These are phyloP conservation scores for Tetrapisispora pingtungensis DNA, from an alignment of 805 yeast genomes.

Conservation along the genomic window DNA sequence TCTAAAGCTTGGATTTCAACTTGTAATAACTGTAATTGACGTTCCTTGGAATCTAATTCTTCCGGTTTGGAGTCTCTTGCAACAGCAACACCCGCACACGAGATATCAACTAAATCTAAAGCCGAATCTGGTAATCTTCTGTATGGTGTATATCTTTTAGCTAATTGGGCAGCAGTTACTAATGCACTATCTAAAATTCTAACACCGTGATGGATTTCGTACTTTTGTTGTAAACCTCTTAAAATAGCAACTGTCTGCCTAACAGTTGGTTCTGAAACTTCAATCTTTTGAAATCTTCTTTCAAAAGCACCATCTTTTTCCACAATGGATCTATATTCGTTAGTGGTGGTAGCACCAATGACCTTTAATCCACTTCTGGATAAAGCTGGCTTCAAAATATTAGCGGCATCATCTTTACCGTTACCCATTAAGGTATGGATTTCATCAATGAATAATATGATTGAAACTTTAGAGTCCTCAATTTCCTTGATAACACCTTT, in stretches of 20 bases:
- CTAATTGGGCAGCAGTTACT: constrained; percentile 89
- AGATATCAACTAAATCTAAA: constrained; percentile 88
- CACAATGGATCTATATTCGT: constrained; percentile 84
- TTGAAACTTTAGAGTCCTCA: constrained; percentile 76
- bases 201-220: constrained; percentile 96
- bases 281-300: constrained; percentile 94
- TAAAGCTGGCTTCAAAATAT: constrained; percentile 89
- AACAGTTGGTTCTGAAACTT: constrained; percentile 87
- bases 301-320: constrained; percentile 98
- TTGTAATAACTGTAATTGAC: constrained; percentile 81
- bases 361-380: constrained; percentile 96
- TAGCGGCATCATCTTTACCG: constrained; percentile 96
- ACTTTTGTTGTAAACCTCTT: constrained; percentile 90
- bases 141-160: constrained; percentile 88
- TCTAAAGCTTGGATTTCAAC: constrained; percentile 96
- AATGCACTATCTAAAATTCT: constrained; percentile 90
- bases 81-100: constrained; percentile 95
- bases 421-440: constrained; percentile 99
- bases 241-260: constrained; percentile 91
- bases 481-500: constrained; percentile 94
- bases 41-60: constrained; percentile 86
- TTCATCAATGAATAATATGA: constrained; percentile 90
- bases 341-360: constrained; percentile 95
- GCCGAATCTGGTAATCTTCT: constrained; percentile 96
- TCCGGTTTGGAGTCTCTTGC: constrained; percentile 98